phyloP scores from a whole-genome alignment of 1,284 basidiomycete species.

The Violaceomyces palustris region DNA sequence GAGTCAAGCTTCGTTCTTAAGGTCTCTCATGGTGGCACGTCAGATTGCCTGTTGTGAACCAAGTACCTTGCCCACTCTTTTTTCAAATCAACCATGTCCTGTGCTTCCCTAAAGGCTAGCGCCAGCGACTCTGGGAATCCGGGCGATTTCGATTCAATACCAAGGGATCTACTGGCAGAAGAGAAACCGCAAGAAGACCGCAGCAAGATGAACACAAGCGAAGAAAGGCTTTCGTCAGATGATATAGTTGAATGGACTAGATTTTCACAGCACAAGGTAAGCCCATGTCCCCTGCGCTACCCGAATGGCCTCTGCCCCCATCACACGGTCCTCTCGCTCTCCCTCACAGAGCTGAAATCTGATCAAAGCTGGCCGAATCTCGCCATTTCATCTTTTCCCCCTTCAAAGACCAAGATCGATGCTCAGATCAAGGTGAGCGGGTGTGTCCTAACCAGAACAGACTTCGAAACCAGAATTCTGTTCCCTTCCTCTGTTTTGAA shows the following conservation, averaged over 20 bases:
- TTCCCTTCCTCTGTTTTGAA: no score
- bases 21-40: no score
- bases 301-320: no score
- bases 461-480: no score
- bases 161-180: no score
- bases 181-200: background rate
- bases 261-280: conserved; percentile 16
- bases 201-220: background rate
- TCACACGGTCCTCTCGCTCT: background rate
- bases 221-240: conserved; percentile 10
- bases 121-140: background rate
- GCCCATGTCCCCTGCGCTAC: no score
- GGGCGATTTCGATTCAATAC: background rate
- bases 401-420: conserved; percentile 3
- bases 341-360: conserved; percentile 6
- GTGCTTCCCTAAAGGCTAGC: no score
- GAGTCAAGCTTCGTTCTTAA: no score
- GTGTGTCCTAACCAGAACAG: no score
- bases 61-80: no score
- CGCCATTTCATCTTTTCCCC: conserved; percentile 11
- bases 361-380: conserved; percentile 12
- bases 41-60: no score
- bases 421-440: background rate
- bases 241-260: conserved; percentile 20
- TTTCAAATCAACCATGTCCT: no score